These are phyloP conservation scores for Angomonas deanei DNA, from an alignment of 208 protist genomes.

Conservation along the genomic window DNA sequence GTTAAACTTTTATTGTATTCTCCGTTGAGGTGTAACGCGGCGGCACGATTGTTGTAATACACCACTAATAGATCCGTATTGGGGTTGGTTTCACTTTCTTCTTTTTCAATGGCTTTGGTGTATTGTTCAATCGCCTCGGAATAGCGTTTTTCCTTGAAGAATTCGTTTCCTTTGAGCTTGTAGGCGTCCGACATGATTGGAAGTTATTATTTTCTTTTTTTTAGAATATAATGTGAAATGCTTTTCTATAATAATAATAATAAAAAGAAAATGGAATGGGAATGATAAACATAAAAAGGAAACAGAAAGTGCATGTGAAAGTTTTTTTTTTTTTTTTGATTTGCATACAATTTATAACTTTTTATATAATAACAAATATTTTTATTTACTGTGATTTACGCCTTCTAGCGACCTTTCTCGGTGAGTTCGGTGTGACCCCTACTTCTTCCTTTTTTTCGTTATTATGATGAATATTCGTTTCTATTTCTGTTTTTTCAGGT, in stretches of 20 bases:
- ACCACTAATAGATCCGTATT: neutral
- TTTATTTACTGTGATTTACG: neutral
- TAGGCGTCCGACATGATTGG: neutral
- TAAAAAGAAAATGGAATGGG: neutral
- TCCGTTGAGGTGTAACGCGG: neutral
- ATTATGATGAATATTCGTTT: neutral
- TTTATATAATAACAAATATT: neutral
- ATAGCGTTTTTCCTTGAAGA: neutral
- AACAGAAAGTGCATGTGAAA: neutral
- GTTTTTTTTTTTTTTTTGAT: neutral
- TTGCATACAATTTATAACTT: neutral
- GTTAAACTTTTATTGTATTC: neutral
- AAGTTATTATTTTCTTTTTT: neutral
- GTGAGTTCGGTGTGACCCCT: neutral
- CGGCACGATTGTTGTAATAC: neutral
- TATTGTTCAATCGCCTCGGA: neutral
- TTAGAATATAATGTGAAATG: slow-evolving; percentile 6
- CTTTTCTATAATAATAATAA: neutral
- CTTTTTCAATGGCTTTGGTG: neutral
- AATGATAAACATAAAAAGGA: slow-evolving; percentile 1
- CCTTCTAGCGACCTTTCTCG: neutral
- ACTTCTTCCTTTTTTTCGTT: neutral
- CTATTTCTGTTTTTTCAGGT: neutral
- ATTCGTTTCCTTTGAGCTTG: neutral
- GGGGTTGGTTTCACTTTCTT: neutral